These are phyloP conservation scores for Gossypium davidsonii DNA, from an alignment of 441 rosid species.

Conservation along the genomic window DNA sequence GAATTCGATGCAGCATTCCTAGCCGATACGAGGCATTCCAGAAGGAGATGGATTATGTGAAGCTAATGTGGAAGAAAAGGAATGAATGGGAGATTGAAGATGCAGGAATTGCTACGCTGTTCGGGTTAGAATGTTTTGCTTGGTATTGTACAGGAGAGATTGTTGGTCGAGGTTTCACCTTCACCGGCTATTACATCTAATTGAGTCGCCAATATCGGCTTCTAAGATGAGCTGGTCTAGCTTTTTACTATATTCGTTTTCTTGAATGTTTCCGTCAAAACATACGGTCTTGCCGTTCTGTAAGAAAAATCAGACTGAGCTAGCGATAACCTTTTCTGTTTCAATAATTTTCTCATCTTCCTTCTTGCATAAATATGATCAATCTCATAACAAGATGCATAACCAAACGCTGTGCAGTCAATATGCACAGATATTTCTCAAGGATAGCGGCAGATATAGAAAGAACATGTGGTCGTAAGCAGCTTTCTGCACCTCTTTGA, in stretches of 20 bases:
- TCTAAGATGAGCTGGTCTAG: not conserved
- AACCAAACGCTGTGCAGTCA: too few species aligned
- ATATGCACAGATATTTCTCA: too few species aligned
- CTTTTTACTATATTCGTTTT: not conserved
- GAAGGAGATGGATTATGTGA: conserved; percentile 27
- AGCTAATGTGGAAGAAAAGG: conserved; percentile 26
- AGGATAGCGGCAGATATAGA: not conserved
- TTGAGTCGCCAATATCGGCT: conserved; percentile 6
- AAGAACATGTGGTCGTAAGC: not conserved
- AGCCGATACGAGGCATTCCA: conserved; percentile 26
- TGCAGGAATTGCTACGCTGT: conserved; percentile 26
- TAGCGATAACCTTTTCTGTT: not conserved
- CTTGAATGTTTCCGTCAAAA: not conserved
- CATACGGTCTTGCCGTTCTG: not conserved
- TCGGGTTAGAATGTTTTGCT: conserved; percentile 35
- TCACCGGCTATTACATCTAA: conserved; percentile 29
- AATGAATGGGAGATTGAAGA: conserved; percentile 31
- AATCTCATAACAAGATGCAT: not conserved
- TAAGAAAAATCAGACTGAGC: not conserved
- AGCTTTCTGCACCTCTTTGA: not conserved
- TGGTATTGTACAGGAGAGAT: conserved; percentile 39
- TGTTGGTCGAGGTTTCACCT: conserved; percentile 39
- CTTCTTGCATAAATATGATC: not conserved
- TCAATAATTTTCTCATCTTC: not conserved
- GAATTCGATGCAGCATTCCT: conserved; percentile 18